Percentiles rank a stretch among this genome's conserved stretches.
Conservation (phyloP, 1,284 basidiomycete genomes). For the Thecaphora thlaspeos region DNA sequence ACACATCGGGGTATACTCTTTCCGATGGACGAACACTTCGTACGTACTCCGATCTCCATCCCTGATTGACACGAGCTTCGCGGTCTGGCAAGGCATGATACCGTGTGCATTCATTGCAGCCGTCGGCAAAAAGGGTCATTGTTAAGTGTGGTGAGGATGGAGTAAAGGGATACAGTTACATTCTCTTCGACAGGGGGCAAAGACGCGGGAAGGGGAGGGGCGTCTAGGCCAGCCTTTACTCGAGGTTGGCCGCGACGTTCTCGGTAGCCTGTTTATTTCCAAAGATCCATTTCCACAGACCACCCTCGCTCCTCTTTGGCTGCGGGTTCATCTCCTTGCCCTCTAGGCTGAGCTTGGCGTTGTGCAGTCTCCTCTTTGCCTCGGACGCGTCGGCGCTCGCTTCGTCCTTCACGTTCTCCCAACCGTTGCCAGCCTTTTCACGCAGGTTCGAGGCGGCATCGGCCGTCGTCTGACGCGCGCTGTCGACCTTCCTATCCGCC, state of each 20-base stretch:
- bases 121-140: too few species aligned
- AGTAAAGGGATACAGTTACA: too few species aligned
- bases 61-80: too few species aligned
- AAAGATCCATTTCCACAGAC: conserved; percentile 37
- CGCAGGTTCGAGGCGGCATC: conserved; percentile 17
- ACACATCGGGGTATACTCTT: too few species aligned
- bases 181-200: too few species aligned
- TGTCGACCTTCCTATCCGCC: conserved; percentile 22
- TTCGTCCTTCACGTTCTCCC: conserved; percentile 29
- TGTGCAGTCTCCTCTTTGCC: background rate
- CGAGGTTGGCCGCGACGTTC: conserved; percentile 29
- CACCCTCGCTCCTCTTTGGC: background rate
- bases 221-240: conserved; percentile 4
- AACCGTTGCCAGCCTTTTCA: conserved; percentile 20
- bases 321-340: background rate
- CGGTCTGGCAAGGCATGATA: too few species aligned
- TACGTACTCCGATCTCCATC: too few species aligned
- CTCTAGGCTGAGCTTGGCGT: background rate
- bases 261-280: conserved; percentile 27
- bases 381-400: conserved; percentile 5
- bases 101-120: too few species aligned
- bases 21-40: too few species aligned
- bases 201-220: background rate
- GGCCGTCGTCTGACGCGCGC: conserved; percentile 24
- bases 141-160: too few species aligned